These are phyloP conservation scores for Botryotinia convoluta DNA, from an alignment of 2,329 filamentous ascomycete species.

Conservation along the genomic window DNA sequence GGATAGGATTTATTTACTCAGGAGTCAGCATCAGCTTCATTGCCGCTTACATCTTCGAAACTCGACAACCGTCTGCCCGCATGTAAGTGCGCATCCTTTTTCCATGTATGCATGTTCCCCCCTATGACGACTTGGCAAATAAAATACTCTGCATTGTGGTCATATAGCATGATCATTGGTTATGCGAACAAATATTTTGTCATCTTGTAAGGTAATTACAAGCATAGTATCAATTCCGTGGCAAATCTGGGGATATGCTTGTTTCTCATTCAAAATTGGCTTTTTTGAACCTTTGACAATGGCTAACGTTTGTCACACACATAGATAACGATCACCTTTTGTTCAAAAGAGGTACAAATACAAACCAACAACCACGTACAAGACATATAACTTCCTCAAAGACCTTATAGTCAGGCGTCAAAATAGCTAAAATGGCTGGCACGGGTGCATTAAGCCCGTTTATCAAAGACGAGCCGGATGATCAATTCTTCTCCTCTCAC, in stretches of 20 bases:
- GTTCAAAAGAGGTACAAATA: constrained; percentile 19
- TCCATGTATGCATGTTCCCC: constrained; percentile 19
- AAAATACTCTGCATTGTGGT: not conserved
- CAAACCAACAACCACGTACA: constrained; percentile 26
- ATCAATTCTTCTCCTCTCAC: constrained; percentile 49
- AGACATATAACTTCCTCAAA: constrained; percentile 23
- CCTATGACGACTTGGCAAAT: constrained; percentile 5
- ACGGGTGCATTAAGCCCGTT: constrained; percentile 49
- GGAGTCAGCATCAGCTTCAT: not conserved
- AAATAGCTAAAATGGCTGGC: constrained; percentile 39
- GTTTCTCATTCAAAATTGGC: constrained; percentile 26
- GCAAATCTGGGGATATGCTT: constrained; percentile 16
- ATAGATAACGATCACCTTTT: constrained; percentile 25
- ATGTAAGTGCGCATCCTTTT: constrained; percentile 28
- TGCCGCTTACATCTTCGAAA: constrained; percentile 3
- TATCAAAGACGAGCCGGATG: constrained; percentile 68
- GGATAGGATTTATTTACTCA: not conserved
- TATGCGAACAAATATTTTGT: not conserved
- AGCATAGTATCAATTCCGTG: not conserved
- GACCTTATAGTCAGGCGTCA: constrained; percentile 27
- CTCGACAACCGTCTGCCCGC: constrained; percentile 23
- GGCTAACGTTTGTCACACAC: constrained; percentile 37
- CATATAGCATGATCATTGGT: constrained; percentile 11
- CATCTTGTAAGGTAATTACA: not conserved
- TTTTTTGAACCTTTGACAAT: constrained; percentile 22